Evolutionary conservation across 2,329 filamentous ascomycete genomes (phyloP), one percentile per base, ranked within the genome.

Genomic region (Sphaerostilbella broomeana): DNA sequence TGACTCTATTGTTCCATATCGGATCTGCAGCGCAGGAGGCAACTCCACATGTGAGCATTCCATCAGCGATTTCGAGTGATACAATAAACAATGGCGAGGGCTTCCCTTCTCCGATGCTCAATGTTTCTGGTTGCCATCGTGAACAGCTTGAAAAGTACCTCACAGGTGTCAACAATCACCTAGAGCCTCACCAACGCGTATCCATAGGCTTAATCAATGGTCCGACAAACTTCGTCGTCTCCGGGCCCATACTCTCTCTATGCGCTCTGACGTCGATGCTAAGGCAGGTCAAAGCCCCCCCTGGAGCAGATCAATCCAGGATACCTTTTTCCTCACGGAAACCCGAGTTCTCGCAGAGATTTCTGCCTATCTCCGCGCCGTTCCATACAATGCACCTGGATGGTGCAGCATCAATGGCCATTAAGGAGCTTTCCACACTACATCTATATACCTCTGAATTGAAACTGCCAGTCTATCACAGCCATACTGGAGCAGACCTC

Each of bases 1-100:
- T 98, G 48, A 92, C 86, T 20, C 86, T 95, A 56, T 82, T 98
- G 20, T 98, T 98, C 73, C 98, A 92, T 92, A 95, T 98, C 51
- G 92, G 94, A 59, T 81, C 90, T 45, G 84, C 92, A 56, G 95
- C 89, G 63, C 92, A 98, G 64, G 92, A 98, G 64, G 89, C 89
- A 2, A 98, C 95, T 65, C 94, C 92, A 25, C 81, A 86, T 52
- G 98, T 94, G 4, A 97, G 92, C 22, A 75, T 98, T 54, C 87
- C 89, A 4, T 92, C 92, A 0, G 85, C 79, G 29, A 86, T 90
- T 57, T 75, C 97, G 38, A 86, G 90, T 59, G 92, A 98, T 64
- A 95, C 92, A 1, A 75, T 87, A 50, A 89, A 95, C 58, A 82
- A 92, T 60, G 90, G 92, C 37, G 92, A 98, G 67, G 94, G 94